Evolutionary conservation across 2,329 filamentous ascomycete genomes (phyloP).

Genomic region (Diaporthe batatas): DNA sequence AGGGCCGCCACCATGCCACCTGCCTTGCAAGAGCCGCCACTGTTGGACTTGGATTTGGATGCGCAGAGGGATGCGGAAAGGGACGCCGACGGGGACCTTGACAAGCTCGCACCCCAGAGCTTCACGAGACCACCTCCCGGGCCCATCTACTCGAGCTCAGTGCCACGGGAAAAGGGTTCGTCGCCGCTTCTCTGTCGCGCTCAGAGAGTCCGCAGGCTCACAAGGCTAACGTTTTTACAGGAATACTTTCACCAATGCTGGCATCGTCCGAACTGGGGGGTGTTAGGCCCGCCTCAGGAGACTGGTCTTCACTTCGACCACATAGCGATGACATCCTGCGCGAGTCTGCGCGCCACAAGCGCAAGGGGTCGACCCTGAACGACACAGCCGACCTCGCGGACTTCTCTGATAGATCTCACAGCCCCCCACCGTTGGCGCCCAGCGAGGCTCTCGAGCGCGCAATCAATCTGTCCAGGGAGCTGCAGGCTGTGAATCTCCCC

Average conservation of each 20-base stretch:
- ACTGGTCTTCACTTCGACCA: slow-evolving; percentile 64
- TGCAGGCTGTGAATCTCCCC: slow-evolving; percentile 91
- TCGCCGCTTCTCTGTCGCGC: neutral
- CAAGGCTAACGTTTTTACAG: slow-evolving; percentile 50
- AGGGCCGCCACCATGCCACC: slow-evolving; percentile 49
- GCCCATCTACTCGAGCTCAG: slow-evolving; percentile 55
- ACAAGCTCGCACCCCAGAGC: slow-evolving; percentile 55
- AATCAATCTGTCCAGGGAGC: slow-evolving; percentile 84
- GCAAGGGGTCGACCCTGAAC: slow-evolving; percentile 53
- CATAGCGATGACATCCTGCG: slow-evolving; percentile 69
- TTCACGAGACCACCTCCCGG: slow-evolving; percentile 59
- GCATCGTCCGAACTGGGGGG: slow-evolving; percentile 65
- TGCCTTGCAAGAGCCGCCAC: slow-evolving; percentile 76
- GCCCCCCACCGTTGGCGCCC: slow-evolving; percentile 79
- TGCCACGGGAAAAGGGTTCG: slow-evolving; percentile 53
- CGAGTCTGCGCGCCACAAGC: slow-evolving; percentile 56
- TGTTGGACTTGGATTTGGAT: slow-evolving; percentile 71
- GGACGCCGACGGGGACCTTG: slow-evolving; percentile 57
- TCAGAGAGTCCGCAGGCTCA: slow-evolving; percentile 7
- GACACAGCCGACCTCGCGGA: slow-evolving; percentile 54
- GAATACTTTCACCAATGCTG: slow-evolving; percentile 65
- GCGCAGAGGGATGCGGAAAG: slow-evolving; percentile 44
- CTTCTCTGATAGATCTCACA: slow-evolving; percentile 74
- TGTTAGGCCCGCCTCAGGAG: slow-evolving; percentile 62
- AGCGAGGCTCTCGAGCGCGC: slow-evolving; percentile 87